Base-by-base conservation (phyloP, 306 rosid genomes). In the Pachyrhizus erosus region DNA sequence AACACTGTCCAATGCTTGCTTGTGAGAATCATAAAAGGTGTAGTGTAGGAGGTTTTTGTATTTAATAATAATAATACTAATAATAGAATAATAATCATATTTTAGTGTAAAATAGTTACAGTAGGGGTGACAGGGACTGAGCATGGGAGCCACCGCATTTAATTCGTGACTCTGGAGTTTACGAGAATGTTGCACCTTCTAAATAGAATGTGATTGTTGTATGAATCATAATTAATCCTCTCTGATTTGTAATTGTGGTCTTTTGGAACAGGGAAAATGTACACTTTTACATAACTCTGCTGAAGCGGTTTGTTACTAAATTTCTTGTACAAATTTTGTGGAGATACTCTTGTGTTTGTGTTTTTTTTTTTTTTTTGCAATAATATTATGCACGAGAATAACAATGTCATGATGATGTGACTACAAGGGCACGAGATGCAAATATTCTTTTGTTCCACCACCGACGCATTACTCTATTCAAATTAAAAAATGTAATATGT, bases 81-180 rank as follows among this genome's bases (percentile, higher is more conserved):
- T 21, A 21, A 14, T 20, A 55, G 14, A 55, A 3, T 12, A 60
- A 26, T 24, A 17, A 60, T 23, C 1, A 4, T 37, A 48, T 31
- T 31, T 31, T 31, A 27, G n/a, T n/a, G n/a, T n/a, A n/a, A n/a
- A n/a, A n/a, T n/a, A n/a, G 42, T 7, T 37, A 37, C 10, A 48
- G 61, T 11, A 20, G 11, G 11, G 20, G 46, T 29, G 79, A 42
- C 7, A 65, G 42, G 71, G 85, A 75, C 71, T 18, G 29, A 2
- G 20, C 34, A 77, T 80, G 88, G 82, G 85, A 64, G 57, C 82
- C 79, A 85, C 72, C 15, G 11, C 64, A 75, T 72, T 12, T 18
- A 48, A 27, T 75, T 64, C 54, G 68, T 51, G 62, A 60, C 12
- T 80, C 71, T 80, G 29, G 88, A 80, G 8, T 80, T 49, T 80